phyloP scores from a whole-genome alignment of 768 basidiomycete species.

The Coprinopsis strossmayeri region DNA sequence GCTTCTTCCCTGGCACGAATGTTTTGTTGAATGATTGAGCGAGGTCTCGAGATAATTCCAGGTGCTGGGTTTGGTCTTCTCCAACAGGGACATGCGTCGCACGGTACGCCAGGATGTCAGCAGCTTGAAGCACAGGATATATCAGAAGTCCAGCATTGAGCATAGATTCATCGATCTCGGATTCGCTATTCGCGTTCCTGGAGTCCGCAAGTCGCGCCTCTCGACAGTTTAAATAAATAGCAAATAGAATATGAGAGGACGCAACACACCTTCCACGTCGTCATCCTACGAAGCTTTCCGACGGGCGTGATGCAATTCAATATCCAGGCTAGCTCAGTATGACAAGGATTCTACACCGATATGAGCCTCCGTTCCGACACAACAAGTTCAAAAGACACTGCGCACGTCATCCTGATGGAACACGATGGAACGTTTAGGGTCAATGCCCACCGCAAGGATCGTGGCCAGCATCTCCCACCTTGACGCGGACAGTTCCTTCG shows the following conservation, averaged over 20 bases:
- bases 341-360: slow-evolving; percentile 60
- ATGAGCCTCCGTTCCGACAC: neutral
- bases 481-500: slow-evolving; percentile 50
- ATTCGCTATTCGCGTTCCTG: slow-evolving; percentile 67
- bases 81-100: slow-evolving; percentile 94
- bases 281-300: slow-evolving; percentile 84
- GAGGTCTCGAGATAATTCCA: slow-evolving; percentile 47
- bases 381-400: slow-evolving; percentile 18
- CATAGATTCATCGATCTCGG: slow-evolving; percentile 74
- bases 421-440: slow-evolving; percentile 64
- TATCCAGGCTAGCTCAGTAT: slow-evolving; percentile 88
- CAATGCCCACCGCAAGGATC: slow-evolving; percentile 79
- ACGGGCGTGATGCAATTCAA: slow-evolving; percentile 80
- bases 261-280: slow-evolving; percentile 83
- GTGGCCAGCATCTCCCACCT: slow-evolving; percentile 76
- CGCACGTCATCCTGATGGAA: slow-evolving; percentile 92
- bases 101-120: slow-evolving; percentile 82
- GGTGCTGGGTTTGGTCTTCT: slow-evolving; percentile 93
- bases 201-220: slow-evolving; percentile 73
- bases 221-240: slow-evolving; percentile 5
- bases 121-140: slow-evolving; percentile 91
- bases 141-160: slow-evolving; percentile 85
- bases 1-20: slow-evolving; percentile 36
- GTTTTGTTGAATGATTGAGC: slow-evolving; percentile 77
- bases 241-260: neutral